Conservation (phyloP, 306 rosid species). For the Vigna nakashimae region DNA sequence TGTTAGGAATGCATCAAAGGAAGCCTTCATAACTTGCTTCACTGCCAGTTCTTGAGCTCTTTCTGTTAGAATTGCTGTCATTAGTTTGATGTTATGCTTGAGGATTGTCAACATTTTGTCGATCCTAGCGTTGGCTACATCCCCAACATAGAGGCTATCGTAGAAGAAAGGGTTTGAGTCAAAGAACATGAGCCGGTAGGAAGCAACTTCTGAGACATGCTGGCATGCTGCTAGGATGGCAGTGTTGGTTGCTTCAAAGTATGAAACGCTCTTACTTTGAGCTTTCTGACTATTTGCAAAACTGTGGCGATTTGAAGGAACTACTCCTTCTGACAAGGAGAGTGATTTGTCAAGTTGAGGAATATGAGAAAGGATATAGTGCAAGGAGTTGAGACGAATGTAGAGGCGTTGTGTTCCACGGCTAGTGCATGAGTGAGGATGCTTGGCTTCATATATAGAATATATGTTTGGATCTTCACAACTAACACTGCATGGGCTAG, state of each 20-base stretch:
- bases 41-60: constrained; percentile 67
- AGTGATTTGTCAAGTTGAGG: constrained; percentile 72
- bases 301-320: constrained; percentile 51
- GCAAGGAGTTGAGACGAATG: constrained; percentile 90
- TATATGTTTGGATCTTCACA: constrained; percentile 60
- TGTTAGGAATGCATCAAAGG: constrained; percentile 74
- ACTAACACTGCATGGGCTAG: constrained; percentile 69
- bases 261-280: constrained; percentile 48
- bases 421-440: constrained; percentile 80
- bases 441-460: constrained; percentile 56
- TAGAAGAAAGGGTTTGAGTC: constrained; percentile 75
- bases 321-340: constrained; percentile 52
- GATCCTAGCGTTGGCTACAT: constrained; percentile 67
- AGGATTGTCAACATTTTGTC: constrained; percentile 54
- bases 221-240: constrained; percentile 67
- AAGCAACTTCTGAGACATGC: constrained; percentile 84
- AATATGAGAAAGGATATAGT: constrained; percentile 64
- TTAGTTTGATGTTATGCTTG: constrained; percentile 74
- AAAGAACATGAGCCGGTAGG: constrained; percentile 76
- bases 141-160: constrained; percentile 64
- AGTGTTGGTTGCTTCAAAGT: constrained; percentile 61
- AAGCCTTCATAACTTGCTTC: constrained; percentile 78
- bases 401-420: constrained; percentile 95
- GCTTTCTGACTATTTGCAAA: constrained; percentile 1
- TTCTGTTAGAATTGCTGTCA: constrained; percentile 66